These are phyloP conservation scores for Thraustochytrium striatum DNA, from an alignment of 352 stramenopile genomes.

Conservation along the genomic window DNA sequence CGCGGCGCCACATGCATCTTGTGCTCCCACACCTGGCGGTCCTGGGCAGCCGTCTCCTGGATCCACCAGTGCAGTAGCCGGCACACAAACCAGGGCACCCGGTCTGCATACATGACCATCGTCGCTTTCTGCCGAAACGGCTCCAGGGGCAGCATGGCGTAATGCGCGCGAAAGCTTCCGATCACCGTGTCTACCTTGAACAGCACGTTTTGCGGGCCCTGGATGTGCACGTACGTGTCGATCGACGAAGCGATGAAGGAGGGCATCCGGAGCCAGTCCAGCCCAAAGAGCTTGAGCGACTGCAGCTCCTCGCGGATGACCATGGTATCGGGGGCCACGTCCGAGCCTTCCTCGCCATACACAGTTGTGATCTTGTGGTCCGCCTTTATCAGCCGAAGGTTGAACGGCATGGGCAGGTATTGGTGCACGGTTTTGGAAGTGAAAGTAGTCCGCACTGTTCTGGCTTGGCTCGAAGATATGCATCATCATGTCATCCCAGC, in stretches of 20 bases:
- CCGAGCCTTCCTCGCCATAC: not conserved
- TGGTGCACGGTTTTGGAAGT: conserved; percentile 25
- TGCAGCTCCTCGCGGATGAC: not conserved
- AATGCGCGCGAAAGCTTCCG: not conserved
- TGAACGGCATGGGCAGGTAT: conserved; percentile 15
- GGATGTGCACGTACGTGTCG: not conserved
- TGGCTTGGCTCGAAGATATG: conserved; percentile 23
- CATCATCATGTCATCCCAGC: conserved; percentile 11
- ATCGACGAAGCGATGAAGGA: not conserved
- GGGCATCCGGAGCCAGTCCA: not conserved
- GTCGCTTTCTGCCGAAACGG: not conserved
- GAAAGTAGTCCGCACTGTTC: conserved; percentile 21
- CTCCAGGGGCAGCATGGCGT: not conserved
- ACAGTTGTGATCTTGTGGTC: not conserved
- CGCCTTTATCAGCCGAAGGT: not conserved
- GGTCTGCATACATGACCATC: conserved; percentile 3
- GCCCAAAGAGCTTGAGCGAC: not conserved
- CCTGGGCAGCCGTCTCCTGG: not conserved
- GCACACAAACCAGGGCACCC: conserved; percentile 3
- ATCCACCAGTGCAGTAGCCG: not conserved
- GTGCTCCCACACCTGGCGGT: conserved; percentile 19
- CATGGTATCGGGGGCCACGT: not conserved
- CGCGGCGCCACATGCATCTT: conserved; percentile 1
- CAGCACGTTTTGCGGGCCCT: not conserved
- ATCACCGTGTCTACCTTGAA: conserved; percentile 7